Percentiles rank a stretch among this genome's conserved stretches.
phyloP scores from a whole-genome alignment of 192 early-diverging fungal species.

The Coemansia sp. region DNA sequence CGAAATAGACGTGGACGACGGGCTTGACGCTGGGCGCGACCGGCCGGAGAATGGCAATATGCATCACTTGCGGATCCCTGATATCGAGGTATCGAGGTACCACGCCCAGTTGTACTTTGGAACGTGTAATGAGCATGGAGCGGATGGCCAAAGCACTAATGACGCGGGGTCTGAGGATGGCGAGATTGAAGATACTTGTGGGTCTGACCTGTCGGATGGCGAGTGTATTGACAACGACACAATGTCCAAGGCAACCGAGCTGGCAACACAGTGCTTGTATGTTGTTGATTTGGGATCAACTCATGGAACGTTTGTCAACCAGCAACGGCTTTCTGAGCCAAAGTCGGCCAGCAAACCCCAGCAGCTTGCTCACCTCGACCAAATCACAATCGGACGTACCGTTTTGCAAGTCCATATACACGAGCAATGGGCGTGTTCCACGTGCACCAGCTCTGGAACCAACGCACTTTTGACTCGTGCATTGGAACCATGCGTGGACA shows the following conservation, averaged over 20 bases:
- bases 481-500: neutral
- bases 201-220: conserved; percentile 21
- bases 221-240: conserved; percentile 14
- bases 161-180: conserved; percentile 37
- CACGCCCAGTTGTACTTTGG: conserved; percentile 61
- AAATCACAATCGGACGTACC: conserved; percentile 60
- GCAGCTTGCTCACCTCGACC: conserved; percentile 59
- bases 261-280: conserved; percentile 27
- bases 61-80: conserved; percentile 60
- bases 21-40: conserved; percentile 64
- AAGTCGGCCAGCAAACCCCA: conserved; percentile 65
- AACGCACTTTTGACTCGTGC: conserved; percentile 49
- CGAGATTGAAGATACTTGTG: conserved; percentile 20
- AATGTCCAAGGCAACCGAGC: neutral
- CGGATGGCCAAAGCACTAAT: neutral
- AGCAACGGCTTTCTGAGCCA: conserved; percentile 60
- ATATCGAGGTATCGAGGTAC: conserved; percentile 65
- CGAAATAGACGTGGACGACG: conserved; percentile 57
- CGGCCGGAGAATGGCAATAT: conserved; percentile 35
- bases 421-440: conserved; percentile 60
- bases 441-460: conserved; percentile 57
- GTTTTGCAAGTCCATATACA: conserved; percentile 66
- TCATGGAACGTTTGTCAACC: conserved; percentile 76
- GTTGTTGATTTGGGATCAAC: conserved; percentile 70
- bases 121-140: conserved; percentile 21